phyloP scores from a whole-genome alignment of 2,329 filamentous ascomycete species.

The Phaeosphaeria sp. region DNA sequence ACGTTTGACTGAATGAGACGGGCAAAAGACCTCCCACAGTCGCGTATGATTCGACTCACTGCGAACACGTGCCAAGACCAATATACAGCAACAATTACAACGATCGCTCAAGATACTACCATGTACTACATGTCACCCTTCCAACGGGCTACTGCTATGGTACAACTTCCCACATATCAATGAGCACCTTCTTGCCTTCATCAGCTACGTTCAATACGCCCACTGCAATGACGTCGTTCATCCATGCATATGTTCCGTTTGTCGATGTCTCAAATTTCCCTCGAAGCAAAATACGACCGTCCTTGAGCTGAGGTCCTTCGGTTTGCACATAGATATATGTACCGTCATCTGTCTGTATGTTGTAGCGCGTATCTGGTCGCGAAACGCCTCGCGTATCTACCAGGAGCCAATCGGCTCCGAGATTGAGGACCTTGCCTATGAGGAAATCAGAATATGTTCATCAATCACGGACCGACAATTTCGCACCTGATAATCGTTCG shows the following conservation, averaged over 20 bases:
- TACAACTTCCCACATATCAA: constrained; percentile 2
- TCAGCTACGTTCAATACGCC: background rate
- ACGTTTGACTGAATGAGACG: too few relatives aligned
- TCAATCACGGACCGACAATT: background rate
- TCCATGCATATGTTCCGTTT: constrained; percentile 4
- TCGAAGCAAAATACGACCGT: constrained; percentile 3
- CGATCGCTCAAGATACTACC: too few relatives aligned
- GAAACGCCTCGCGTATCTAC: constrained; percentile 17
- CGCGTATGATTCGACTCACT: too few relatives aligned
- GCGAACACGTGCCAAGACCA: too few relatives aligned
- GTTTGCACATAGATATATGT: constrained; percentile 36
- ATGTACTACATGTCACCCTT: too few relatives aligned
- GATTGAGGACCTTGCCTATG: constrained; percentile 29
- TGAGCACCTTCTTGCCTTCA: constrained; percentile 1
- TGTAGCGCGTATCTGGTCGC: constrained; percentile 13
- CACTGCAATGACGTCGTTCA: constrained; percentile 2
- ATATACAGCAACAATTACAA: too few relatives aligned
- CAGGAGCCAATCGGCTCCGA: constrained; percentile 37
- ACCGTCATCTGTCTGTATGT: constrained; percentile 18
- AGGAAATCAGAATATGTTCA: background rate
- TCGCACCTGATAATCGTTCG: background rate
- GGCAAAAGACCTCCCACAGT: too few relatives aligned
- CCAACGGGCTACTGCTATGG: too few relatives aligned
- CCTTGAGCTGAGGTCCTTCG: constrained; percentile 19
- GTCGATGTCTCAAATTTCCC: constrained; percentile 1